Evolutionary conservation across 331 rosid genomes (phyloP).

Genomic region (Rosa hybrid): DNA sequence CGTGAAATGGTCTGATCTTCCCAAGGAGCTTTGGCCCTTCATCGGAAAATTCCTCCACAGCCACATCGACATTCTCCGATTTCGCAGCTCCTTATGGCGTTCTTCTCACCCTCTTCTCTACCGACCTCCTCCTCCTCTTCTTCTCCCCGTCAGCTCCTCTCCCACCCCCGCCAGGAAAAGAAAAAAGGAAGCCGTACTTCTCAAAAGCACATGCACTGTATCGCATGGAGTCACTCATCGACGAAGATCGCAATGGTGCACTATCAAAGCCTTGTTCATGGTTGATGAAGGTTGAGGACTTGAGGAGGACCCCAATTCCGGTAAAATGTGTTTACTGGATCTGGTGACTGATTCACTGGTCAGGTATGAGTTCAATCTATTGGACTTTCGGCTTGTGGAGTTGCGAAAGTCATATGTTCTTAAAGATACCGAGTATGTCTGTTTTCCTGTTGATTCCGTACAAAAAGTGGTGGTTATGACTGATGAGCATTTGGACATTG

Average conservation of each 20-base stretch:
- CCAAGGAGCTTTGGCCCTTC: neutral
- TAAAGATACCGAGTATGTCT: conserved; percentile 4
- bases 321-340: conserved; percentile 19
- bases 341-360: conserved; percentile 40
- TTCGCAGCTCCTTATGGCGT: conserved; percentile 55
- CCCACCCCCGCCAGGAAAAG: neutral
- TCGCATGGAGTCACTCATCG: conserved; percentile 27
- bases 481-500: conserved; percentile 10
- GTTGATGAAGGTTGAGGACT: conserved; percentile 32
- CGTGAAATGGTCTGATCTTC: conserved; percentile 57
- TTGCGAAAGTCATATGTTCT: conserved; percentile 38
- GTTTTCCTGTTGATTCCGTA: neutral
- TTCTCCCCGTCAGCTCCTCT: neutral
- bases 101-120: conserved; percentile 31
- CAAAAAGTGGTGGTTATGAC: conserved; percentile 31
- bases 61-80: conserved; percentile 48
- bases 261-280: conserved; percentile 19
- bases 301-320: conserved; percentile 17
- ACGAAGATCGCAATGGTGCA: neutral
- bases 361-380: conserved; percentile 23
- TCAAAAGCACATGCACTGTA: conserved; percentile 23
- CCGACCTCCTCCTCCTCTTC: conserved; percentile 20
- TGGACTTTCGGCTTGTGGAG: conserved; percentile 32
- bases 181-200: neutral
- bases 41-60: conserved; percentile 29